Conservation (phyloP, 2,329 filamentous ascomycete genomes). For the Botrytis porri region DNA sequence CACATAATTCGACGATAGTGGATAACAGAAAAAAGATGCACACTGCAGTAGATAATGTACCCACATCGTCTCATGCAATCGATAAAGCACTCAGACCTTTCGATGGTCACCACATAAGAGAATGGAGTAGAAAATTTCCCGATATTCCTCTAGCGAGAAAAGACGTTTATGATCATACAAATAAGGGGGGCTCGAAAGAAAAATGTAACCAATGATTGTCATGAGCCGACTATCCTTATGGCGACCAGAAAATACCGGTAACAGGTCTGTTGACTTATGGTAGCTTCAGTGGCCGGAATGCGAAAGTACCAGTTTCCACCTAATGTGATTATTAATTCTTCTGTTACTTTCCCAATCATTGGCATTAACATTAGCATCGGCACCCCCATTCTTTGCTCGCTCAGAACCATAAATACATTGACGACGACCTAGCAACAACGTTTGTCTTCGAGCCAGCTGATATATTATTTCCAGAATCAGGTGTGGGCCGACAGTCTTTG, state of each 20-base stretch:
- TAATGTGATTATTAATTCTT: neutral
- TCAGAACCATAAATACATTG: neutral
- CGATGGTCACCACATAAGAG: neutral
- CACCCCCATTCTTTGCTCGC: neutral
- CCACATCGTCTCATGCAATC: conserved; percentile 10
- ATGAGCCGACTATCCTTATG: neutral
- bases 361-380: neutral
- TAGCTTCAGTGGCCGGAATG: neutral
- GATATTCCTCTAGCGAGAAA: neutral
- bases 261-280: neutral
- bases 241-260: neutral
- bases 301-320: neutral
- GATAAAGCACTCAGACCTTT: neutral
- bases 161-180: neutral
- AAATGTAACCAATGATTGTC: no score
- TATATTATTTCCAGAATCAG: neutral
- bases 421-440: neutral
- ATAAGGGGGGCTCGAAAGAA: neutral
- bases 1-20: conserved; percentile 2
- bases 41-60: neutral
- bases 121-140: neutral
- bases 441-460: neutral
- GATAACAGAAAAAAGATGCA: neutral
- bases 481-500: neutral
- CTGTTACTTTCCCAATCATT: neutral